Evolutionary conservation across 108 stramenopile species (phyloP), one percentile per base, ranked within the genome.

Genomic region (Nitzschia putrida): DNA sequence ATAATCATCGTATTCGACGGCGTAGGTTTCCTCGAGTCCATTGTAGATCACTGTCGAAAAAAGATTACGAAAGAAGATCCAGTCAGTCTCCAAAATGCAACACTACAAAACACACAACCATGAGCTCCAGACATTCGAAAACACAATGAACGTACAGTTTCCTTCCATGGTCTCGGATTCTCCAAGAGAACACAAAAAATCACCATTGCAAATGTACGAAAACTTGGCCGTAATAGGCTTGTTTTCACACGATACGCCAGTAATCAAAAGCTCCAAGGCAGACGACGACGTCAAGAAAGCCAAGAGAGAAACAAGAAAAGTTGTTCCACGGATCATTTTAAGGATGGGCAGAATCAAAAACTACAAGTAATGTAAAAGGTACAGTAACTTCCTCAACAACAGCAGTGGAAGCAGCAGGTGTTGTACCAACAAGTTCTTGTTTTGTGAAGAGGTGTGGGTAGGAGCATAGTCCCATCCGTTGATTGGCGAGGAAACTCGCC

Each of bases 141-240:
- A n/a, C n/a, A n/a, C n/a, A n/a, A n/a, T n/a, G 5, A 21, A 63
- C 61, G 20, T 63, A 63, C 61, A 63, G 23, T n/a, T 8, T 63
- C 61, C 61, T 63, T 63, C 61, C 61, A 63, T 63, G 11, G 43
- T 24, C 44, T 63, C 61, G 10, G 44, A n/a, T 1, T 63, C 61
- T 24, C 61, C 61, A 63, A 63, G 44, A 12, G 61, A 44, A 45
- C 61, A 63, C 44, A 63, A 63, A 8, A 21, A 45, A 45, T 63
- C 61, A 12, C 61, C 61, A 63, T 63, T 47, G 44, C 61, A 63
- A 45, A 63, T 63, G 61, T 63, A 63, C 10, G 37, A 37, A 45
- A 63, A 63, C 8, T 12, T 18, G 44, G 40, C 44, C 40, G 37
- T 2, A 23, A 63, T 25, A 10, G 42, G 44, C 8, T 43, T 41